Conservation (phyloP, 2,329 filamentous ascomycete genomes). For the Colletotrichum spinosum region DNA sequence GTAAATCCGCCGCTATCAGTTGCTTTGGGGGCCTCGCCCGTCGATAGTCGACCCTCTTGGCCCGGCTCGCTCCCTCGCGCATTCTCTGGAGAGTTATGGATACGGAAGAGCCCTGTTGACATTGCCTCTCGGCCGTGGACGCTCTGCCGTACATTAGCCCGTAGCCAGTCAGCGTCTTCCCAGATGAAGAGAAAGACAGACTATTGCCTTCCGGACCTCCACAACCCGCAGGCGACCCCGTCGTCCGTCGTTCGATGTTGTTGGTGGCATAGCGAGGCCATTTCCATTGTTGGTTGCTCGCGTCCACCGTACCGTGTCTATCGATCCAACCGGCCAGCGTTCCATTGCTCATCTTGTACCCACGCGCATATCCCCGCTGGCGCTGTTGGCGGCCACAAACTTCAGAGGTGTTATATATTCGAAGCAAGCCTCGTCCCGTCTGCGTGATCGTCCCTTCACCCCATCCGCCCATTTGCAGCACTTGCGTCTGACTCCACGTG, state of each 20-base stretch:
- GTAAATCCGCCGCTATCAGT: not conserved
- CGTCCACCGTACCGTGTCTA: constrained; percentile 8
- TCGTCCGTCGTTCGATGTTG: constrained; percentile 20
- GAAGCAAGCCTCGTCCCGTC: constrained; percentile 22
- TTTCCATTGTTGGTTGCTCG: constrained; percentile 16
- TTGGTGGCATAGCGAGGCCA: constrained; percentile 21
- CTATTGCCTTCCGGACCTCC: constrained; percentile 14
- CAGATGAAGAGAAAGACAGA: not conserved
- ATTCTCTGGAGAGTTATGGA: constrained; percentile 13
- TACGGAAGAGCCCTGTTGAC: constrained; percentile 20
- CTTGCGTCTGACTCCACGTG: constrained; percentile 25
- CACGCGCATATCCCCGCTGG: constrained; percentile 18
- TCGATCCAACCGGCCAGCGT: constrained; percentile 6
- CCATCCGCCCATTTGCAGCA: constrained; percentile 19
- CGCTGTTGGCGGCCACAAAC: constrained; percentile 2
- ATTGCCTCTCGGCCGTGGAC: constrained; percentile 16
- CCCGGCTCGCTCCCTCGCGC: constrained; percentile 1
- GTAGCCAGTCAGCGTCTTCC: not conserved
- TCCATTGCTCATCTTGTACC: constrained; percentile 30
- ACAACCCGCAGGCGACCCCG: constrained; percentile 3
- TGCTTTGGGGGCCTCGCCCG: constrained; percentile 14
- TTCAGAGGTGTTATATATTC: constrained; percentile 26
- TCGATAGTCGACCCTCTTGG: constrained; percentile 11
- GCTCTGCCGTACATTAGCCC: constrained; percentile 17
- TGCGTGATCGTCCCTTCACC: not conserved